Conservation (phyloP, 768 basidiomycete species). For the Saitozyma sp. region DNA sequence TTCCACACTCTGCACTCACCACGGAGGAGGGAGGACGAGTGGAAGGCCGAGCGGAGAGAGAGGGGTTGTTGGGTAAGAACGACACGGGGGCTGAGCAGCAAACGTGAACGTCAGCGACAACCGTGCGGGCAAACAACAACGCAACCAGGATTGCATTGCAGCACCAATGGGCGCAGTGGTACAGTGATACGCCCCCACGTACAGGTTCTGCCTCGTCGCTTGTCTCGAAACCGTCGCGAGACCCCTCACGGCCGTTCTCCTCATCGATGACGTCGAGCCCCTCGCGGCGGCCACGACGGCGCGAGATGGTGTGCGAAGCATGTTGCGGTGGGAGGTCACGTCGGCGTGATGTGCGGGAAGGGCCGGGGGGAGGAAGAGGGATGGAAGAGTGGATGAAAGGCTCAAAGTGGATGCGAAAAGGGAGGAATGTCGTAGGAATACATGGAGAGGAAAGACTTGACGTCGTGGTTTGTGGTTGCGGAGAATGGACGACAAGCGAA, state of each 20-base stretch:
- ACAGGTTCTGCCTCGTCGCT: not conserved
- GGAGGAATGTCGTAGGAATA: too few species aligned
- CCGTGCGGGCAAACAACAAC: too few species aligned
- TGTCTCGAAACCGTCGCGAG: not conserved
- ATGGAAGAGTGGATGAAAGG: too few species aligned
- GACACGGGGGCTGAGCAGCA: not conserved
- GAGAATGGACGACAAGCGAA: too few species aligned
- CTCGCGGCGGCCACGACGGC: not conserved
- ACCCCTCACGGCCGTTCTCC: not conserved
- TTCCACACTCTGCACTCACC: constrained; percentile 42
- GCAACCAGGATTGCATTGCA: too few species aligned
- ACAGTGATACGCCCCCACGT: not conserved
- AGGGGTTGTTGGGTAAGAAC: not conserved
- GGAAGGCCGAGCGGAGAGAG: constrained; percentile 30
- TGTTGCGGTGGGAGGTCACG: not conserved
- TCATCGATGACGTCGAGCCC: not conserved
- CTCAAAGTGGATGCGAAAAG: too few species aligned
- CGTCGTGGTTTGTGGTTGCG: too few species aligned
- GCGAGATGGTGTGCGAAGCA: not conserved
- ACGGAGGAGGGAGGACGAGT: constrained; percentile 34
- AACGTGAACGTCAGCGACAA: not conserved
- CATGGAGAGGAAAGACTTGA: too few species aligned
- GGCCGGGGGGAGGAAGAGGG: too few species aligned
- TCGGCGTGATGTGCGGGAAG: too few species aligned
- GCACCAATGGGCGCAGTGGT: not conserved